Evolutionary conservation across 2,329 filamentous ascomycete genomes (phyloP).

Genomic region (Acephala macrosclerotiorum): DNA sequence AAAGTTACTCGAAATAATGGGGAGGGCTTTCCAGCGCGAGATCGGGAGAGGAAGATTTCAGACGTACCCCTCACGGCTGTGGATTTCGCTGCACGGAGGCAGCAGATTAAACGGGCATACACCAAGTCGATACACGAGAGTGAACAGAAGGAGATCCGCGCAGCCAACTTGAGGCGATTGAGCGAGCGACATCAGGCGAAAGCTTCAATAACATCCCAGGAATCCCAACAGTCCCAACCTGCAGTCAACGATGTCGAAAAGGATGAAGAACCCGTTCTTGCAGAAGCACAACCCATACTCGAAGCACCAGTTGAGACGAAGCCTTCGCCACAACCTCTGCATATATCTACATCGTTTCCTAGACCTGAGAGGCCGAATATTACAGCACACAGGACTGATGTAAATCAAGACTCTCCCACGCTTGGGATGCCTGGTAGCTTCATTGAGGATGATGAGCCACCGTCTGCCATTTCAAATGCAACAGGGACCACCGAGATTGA

Average conservation of each 20-base stretch:
- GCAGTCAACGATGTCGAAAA: conserved; percentile 22
- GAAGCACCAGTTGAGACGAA: conserved; percentile 17
- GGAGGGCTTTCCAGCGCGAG: conserved; percentile 45
- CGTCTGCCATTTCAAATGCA: conserved; percentile 65
- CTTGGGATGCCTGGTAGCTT: conserved; percentile 72
- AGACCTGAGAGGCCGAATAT: conserved; percentile 11
- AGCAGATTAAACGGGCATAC: conserved; percentile 85
- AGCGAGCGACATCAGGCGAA: conserved; percentile 33
- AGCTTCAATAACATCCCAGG: conserved; percentile 40
- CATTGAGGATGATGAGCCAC: conserved; percentile 55
- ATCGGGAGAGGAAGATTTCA: conserved; percentile 52
- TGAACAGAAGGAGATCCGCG: conserved; percentile 60
- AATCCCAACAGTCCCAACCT: conserved; percentile 43
- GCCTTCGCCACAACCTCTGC: conserved; percentile 27
- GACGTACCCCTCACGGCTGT: conserved; percentile 66
- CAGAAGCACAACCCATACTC: conserved; percentile 18
- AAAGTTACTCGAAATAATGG: conserved; percentile 38
- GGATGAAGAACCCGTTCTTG: conserved; percentile 14
- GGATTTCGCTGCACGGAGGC: conserved; percentile 83
- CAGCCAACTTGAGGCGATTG: conserved; percentile 49
- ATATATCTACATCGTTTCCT: conserved; percentile 39
- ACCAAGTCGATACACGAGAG: conserved; percentile 82
- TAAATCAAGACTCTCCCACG: conserved; percentile 65
- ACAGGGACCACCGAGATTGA: conserved; percentile 77
- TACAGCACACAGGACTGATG: conserved; percentile 10